A percentile compares a stretch with the other conserved stretches of the same genome.
phyloP scores from a whole-genome alignment of 2,329 filamentous ascomycete species.

The Talaromyces piceae region DNA sequence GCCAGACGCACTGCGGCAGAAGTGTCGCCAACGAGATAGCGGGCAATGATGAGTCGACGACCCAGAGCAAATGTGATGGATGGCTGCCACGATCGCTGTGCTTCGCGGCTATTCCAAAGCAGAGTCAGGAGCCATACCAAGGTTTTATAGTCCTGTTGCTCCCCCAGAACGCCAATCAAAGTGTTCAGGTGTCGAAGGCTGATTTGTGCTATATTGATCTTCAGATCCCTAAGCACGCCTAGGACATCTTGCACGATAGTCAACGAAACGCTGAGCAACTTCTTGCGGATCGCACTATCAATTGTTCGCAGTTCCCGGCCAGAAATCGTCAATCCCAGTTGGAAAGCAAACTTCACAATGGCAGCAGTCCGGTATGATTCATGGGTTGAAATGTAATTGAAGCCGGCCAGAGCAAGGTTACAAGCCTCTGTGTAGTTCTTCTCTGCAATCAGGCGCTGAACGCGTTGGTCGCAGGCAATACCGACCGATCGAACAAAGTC shows the following conservation, averaged over 20 bases:
- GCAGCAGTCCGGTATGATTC: constrained; percentile 21
- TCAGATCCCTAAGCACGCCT: constrained; percentile 30
- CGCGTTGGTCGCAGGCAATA: constrained; percentile 25
- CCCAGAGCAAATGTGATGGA: constrained; percentile 43
- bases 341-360: constrained; percentile 30
- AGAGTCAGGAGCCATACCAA: constrained; percentile 35
- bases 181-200: constrained; percentile 35
- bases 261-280: constrained; percentile 33
- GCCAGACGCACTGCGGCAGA: constrained; percentile 41
- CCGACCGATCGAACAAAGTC: constrained; percentile 32
- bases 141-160: constrained; percentile 39
- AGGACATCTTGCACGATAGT: constrained; percentile 37
- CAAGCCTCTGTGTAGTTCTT: constrained; percentile 25
- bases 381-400: constrained; percentile 28
- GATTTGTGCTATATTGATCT: constrained; percentile 39
- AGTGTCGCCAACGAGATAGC: constrained; percentile 41
- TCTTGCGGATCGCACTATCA: constrained; percentile 29
- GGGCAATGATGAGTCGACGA: constrained; percentile 43
- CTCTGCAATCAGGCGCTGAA: constrained; percentile 21
- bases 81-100: constrained; percentile 35
- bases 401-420: constrained; percentile 27
- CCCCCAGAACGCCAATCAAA: constrained; percentile 37
- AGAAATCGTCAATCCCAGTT: constrained; percentile 25
- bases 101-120: constrained; percentile 40
- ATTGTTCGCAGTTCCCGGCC: constrained; percentile 32